Conservation (phyloP, 176 grass and related monocot species). For the Musa acuminata region DNA sequence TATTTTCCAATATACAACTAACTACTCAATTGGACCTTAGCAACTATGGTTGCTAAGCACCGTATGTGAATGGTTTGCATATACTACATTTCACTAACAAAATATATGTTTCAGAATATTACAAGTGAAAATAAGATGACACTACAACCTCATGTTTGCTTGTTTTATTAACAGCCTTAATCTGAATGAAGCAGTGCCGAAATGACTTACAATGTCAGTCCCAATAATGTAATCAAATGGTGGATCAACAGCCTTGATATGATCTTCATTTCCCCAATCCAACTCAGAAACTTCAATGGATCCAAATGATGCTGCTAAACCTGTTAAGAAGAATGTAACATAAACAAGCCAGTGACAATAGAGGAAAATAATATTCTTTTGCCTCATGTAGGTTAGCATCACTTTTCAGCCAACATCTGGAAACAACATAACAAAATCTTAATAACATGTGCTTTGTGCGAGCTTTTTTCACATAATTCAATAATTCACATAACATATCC, state of each 20-base stretch:
- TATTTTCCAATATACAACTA: too few relatives aligned
- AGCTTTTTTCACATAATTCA: too few relatives aligned
- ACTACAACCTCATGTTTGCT: neutral
- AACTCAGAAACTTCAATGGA: constrained; percentile 60
- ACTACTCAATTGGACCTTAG: too few relatives aligned
- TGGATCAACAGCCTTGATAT: constrained; percentile 61
- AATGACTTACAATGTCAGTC: constrained; percentile 83
- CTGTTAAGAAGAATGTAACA: neutral
- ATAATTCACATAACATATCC: too few relatives aligned
- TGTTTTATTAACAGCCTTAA: neutral
- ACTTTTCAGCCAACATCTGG: neutral
- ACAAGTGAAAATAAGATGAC: neutral
- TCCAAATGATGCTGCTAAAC: constrained; percentile 47
- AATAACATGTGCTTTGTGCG: neutral
- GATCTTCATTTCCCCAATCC: constrained; percentile 82
- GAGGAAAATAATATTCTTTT: neutral
- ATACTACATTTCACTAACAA: neutral
- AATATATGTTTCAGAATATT: neutral
- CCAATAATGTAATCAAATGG: constrained; percentile 97
- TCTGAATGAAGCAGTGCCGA: neutral
- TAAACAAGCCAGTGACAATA: neutral
- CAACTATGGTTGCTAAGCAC: too few relatives aligned
- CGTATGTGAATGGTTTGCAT: neutral
- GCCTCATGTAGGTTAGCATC: neutral
- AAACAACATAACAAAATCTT: neutral